Base-by-base conservation (phyloP, 805 yeast species). In the Maudiozyma saulgeensis region DNA sequence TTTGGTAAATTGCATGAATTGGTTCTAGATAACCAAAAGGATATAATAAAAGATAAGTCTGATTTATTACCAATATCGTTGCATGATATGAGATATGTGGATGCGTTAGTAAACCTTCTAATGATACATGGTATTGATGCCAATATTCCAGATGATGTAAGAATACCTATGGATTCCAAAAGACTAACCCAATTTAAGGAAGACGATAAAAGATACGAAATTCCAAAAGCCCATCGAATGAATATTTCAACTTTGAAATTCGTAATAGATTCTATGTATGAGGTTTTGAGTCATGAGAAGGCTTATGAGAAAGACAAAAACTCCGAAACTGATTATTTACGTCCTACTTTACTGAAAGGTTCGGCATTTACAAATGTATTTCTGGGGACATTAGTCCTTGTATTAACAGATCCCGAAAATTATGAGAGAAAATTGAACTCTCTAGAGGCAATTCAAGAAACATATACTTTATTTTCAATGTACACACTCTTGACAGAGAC, bases 81-180 rank as follows among this genome's bases (percentile, higher is more conserved):
- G 9, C 89, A 87, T 57, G 98, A 93, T 62, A 81, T 91, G 75
- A 84, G 81, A 61, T 75, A 79, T 4, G 77, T 93, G 49, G 82
- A 84, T 35, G 76, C 73, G 21, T 60, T 91, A 42, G 64, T 84
- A 18, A 84, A 82, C 53, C 50, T 84, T 11, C 70, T 90, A 1
- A 78, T 89, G 0, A 65, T 84, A 1, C 83, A 81, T 54, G 90
- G 95, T 0, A 72, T 91, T 0, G 84, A 83, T 55, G 79, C 89
- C 0, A 76, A 78, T 46, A 53, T 87, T 0, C 77, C 81, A 0
- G 51, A 62, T 8, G 76, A 76, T 2, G 71, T 81, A 21, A 86
- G 89, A 1, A 74, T 87, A 2, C 86, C 91, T 0, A 59, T 83
- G 26, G 81, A 75, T 3, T 75, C 79, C 53, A 68, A 95, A 57